Base-by-base conservation (phyloP, 1,139 yeast genomes). In the Yamadazyma triangularis region DNA sequence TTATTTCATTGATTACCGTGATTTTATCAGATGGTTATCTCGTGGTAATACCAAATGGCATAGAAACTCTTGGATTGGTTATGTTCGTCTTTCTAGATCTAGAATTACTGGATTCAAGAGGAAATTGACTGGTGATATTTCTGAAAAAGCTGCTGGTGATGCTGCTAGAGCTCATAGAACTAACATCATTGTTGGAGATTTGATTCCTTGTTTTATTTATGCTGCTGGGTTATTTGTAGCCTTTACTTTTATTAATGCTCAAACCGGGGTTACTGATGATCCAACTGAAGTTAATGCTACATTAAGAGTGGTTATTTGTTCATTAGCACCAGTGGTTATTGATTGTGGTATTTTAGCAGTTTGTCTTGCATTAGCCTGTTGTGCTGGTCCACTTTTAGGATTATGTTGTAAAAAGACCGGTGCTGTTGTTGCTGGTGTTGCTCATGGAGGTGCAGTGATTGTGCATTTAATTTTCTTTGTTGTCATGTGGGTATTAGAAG, bases 1-100 rank as follows among this genome's bases (percentile, higher is more conserved):
- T 65, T 93, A 86, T 78, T 91, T 93, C 65, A 84, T 91, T 64
- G 99, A 91, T 62, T 91, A 93, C 79, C 85, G 98, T 65, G 98
- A 91, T 61, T 91, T 79, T 64, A 86, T 93, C 55, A 82, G 98
- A 70, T 91, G 99, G 99, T 70, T 91, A 60, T 86, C 96, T 19
- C 85, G 98, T 70, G 98, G 98, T 77, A 93, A 93, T 70, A 83
- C 93, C 53, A 87, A 89, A 64, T 91, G 96, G 91, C 98, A 93
- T 69, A 84, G 95, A 73, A 91, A 91, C 71, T 93, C 98, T 11
- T 91, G 99, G 99, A 89, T 93, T 59, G 98, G 97, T 42, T 91
- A 88, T 60, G 85, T 89, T 42, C 82, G 97, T 65, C 76, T 89
- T 67, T 78, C 95, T 13, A 83, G 99, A 76, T 87, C 98, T 28